phyloP scores from a whole-genome alignment of 1,139 yeast genomes.

The Candida gigantensis region DNA sequence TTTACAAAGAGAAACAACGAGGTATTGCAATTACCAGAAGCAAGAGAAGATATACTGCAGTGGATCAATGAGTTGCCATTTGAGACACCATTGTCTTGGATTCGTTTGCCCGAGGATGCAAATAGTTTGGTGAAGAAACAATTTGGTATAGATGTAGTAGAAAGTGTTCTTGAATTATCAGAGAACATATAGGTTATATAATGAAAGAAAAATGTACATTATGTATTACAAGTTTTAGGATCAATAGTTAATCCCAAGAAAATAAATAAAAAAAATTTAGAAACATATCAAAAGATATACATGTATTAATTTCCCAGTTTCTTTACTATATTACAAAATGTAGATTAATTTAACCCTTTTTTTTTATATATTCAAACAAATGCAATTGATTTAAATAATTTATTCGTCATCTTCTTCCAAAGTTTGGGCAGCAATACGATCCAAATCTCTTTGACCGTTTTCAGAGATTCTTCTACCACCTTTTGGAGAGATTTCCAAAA shows the following conservation, averaged over 20 bases:
- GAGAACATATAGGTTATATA: slow-evolving; percentile 6
- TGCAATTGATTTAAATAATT: slow-evolving; percentile 22
- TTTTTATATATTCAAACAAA: no score
- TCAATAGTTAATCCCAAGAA: slow-evolving; percentile 5
- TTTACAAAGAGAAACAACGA: slow-evolving; percentile 18
- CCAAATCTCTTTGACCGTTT: slow-evolving; percentile 99
- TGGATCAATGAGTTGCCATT: slow-evolving; percentile 64
- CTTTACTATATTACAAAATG: slow-evolving; percentile 10
- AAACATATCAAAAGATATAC: slow-evolving; percentile 2
- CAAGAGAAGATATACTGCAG: slow-evolving; percentile 35
- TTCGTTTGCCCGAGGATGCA: slow-evolving; percentile 53
- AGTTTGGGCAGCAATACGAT: slow-evolving; percentile 99
- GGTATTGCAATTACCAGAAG: slow-evolving; percentile 49
- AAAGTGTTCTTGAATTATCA: slow-evolving; percentile 12
- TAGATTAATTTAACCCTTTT: no score
- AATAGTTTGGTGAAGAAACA: slow-evolving; percentile 26
- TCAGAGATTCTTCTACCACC: slow-evolving; percentile 99
- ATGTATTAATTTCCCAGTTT: slow-evolving; percentile 1
- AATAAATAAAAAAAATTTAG: not conserved
- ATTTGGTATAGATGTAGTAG: slow-evolving; percentile 21
- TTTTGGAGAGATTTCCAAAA: slow-evolving; percentile 92
- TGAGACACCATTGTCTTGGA: slow-evolving; percentile 63
- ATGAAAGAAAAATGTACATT: slow-evolving; percentile 1
- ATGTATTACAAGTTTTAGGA: not conserved
- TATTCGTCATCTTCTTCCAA: slow-evolving; percentile 89